Conservation (phyloP, 345 rosid species). For the Eucalyptus marginata region DNA sequence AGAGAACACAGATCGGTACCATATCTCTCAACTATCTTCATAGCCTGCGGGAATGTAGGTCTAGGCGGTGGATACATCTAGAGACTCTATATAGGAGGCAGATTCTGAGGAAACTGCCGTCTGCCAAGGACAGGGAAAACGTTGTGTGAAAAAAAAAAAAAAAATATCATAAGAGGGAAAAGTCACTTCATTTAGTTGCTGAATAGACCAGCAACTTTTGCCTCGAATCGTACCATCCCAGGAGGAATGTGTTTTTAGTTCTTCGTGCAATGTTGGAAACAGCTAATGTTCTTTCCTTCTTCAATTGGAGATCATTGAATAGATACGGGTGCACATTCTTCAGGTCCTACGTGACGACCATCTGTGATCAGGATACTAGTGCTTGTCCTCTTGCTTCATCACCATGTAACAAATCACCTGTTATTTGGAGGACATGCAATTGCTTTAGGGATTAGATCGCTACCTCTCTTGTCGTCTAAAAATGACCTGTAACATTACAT, state of each 20-base stretch:
- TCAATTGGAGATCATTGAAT: neutral
- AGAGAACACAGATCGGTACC: neutral
- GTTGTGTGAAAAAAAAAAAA: neutral
- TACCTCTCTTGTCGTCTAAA: neutral
- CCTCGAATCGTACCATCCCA: neutral
- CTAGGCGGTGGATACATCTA: neutral
- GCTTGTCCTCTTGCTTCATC: neutral
- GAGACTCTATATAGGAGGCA: neutral
- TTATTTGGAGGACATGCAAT: neutral
- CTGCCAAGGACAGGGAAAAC: neutral
- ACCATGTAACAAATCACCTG: neutral
- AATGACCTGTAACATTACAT: neutral
- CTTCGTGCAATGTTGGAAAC: neutral
- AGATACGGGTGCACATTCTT: neutral
- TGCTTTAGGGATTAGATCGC: neutral
- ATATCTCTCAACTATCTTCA: neutral
- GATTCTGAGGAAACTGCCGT: neutral
- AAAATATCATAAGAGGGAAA: neutral
- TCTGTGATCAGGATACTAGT: neutral
- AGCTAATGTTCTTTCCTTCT: neutral
- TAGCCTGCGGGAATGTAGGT: neutral
- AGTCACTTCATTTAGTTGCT: neutral
- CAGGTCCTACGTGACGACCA: neutral
- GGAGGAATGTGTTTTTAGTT: neutral
- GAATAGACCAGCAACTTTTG: neutral